Conservation (phyloP, 768 basidiomycete genomes). For the Serendipita sp. region DNA sequence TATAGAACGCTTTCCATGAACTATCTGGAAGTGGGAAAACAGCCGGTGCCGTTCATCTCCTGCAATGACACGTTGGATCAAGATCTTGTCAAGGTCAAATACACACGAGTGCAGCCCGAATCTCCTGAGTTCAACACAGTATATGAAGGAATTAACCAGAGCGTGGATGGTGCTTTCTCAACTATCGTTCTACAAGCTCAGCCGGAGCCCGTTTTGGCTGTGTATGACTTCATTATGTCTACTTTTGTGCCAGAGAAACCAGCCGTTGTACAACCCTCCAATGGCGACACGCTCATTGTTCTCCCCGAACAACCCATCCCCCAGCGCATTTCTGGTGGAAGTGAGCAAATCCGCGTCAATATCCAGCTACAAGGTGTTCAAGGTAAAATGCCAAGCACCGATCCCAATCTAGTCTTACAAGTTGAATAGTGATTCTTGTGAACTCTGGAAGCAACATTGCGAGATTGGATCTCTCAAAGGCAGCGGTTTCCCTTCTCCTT, state of each 20-base stretch:
- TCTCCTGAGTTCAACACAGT: slow-evolving; percentile 72
- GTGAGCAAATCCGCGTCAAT: slow-evolving; percentile 58
- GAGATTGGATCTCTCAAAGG: slow-evolving; percentile 79
- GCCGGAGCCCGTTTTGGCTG: slow-evolving; percentile 74
- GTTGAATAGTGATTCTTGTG: slow-evolving; percentile 49
- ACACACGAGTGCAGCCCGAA: slow-evolving; percentile 59
- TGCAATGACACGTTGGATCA: slow-evolving; percentile 35
- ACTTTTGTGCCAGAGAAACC: slow-evolving; percentile 58
- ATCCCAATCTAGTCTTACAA: background rate
- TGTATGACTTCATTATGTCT: slow-evolving; percentile 96
- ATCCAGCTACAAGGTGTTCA: slow-evolving; percentile 73
- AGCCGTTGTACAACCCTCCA: slow-evolving; percentile 6
- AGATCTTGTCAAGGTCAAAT: slow-evolving; percentile 65
- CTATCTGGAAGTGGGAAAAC: slow-evolving; percentile 39
- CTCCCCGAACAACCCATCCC: slow-evolving; percentile 8
- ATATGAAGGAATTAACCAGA: slow-evolving; percentile 79
- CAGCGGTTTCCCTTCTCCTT: slow-evolving; percentile 65
- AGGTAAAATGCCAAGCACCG: slow-evolving; percentile 29
- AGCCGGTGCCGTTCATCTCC: slow-evolving; percentile 48
- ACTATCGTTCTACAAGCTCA: slow-evolving; percentile 79
- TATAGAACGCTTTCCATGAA: slow-evolving; percentile 59
- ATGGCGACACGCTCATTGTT: background rate
- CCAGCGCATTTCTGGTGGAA: slow-evolving; percentile 11
- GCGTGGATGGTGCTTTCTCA: slow-evolving; percentile 70
- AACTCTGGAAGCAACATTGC: slow-evolving; percentile 57